Base-by-base conservation (phyloP, 176 grass and related monocot species). In the Areca catechu region DNA sequence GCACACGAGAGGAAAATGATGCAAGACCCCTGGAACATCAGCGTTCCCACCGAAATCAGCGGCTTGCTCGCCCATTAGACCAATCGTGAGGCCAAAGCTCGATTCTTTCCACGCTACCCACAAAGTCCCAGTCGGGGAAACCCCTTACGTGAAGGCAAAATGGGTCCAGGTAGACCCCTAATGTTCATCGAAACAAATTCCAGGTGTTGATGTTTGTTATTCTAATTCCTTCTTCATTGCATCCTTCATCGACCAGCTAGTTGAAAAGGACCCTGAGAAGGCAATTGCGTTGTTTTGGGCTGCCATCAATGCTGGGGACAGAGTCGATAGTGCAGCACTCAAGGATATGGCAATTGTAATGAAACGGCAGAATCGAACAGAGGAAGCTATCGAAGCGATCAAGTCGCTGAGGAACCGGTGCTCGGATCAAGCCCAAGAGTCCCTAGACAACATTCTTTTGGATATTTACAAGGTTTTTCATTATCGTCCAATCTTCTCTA, bases 311-410 rank as follows among this genome's bases (percentile, higher is more conserved):
- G 54, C 79, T 49, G 81, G 87, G 19, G 93, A 98, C 74, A 65
- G 93, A 4, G 93, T 98, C 18, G 87, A 98, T 72, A 92, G 93
- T 74, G 93, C 3, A 3, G 3, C 93, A 30, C 85, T 98, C 66
- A 92, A 98, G 79, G 87, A 98, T 73, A 98, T 98, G 93, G 93
- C 93, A 50, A 98, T 92, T 56, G 93, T 92, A 5, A 98, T 98
- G 93, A 98, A 98, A 81, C 93, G 92, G 80, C 87, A 98, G 73
- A 98, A 98, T 71, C 71, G 93, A 22, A 84, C 93, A 22, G 93
- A 98, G 77, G 87, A 98, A 80, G 87, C 90, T n/a, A 85, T 97
- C 57, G 92, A 97, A 69, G 92, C 92, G 52, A 91, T 97, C 80
- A 97, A 97, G 60, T 91, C 86, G 43, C 85, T 97, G 69, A 81